Conservation (phyloP, 2,329 filamentous ascomycete species). For the Pseudocercospora pini-densiflorae region DNA sequence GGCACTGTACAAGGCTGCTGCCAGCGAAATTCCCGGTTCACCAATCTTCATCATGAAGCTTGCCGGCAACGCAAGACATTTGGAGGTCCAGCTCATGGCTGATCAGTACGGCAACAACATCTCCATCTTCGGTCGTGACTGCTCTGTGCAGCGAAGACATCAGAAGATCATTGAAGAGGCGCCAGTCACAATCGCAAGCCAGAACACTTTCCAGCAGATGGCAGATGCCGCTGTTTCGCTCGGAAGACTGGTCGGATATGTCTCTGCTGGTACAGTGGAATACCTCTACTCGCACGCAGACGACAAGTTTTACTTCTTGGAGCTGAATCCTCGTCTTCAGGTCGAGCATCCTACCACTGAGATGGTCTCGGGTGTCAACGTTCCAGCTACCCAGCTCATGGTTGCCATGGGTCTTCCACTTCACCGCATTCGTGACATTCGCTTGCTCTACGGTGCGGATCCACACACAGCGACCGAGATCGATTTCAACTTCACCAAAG, state of each 20-base stretch:
- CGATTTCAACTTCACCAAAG: conserved; percentile 93
- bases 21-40: conserved; percentile 96
- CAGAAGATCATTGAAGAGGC: conserved; percentile 99
- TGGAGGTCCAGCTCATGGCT: conserved; percentile 95
- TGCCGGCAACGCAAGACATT: conserved; percentile 90
- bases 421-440: conserved; percentile 94
- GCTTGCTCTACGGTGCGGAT: conserved; percentile 93
- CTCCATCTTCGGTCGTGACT: conserved; percentile 97
- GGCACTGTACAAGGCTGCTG: conserved; percentile 89
- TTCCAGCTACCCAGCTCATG: conserved; percentile 96
- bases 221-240: conserved; percentile 94
- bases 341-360: conserved; percentile 99
- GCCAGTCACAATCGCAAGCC: conserved; percentile 92
- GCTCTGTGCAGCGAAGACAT: conserved; percentile 95
- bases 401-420: conserved; percentile 98
- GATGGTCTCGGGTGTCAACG: conserved; percentile 97
- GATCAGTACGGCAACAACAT: conserved; percentile 99
- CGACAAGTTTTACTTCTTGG: conserved; percentile 99
- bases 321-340: conserved; percentile 98
- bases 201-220: conserved; percentile 90
- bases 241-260: conserved; percentile 93
- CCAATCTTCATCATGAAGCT: conserved; percentile 99
- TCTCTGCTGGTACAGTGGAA: conserved; percentile 97
- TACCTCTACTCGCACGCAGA: conserved; percentile 98
- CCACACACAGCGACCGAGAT: conserved; percentile 84